Conservation (phyloP, 2,329 filamentous ascomycete genomes). For the Karstenula rhodostoma region DNA sequence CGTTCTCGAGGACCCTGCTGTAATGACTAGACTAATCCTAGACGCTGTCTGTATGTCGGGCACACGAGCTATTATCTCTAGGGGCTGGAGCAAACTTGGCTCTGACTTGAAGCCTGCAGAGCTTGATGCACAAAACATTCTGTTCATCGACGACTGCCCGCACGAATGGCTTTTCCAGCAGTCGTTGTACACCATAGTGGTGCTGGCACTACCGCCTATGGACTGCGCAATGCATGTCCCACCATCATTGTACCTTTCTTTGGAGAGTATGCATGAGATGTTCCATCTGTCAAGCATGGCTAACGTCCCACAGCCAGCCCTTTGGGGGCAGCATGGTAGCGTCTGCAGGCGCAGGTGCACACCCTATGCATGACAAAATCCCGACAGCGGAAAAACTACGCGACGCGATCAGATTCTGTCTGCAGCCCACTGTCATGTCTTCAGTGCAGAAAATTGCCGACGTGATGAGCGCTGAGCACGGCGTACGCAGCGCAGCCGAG, state of each 20-base stretch:
- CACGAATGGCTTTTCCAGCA: conserved; percentile 66
- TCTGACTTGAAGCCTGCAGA: conserved; percentile 20
- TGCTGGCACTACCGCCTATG: conserved; percentile 64
- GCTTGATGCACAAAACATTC: conserved; percentile 47
- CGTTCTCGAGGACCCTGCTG: conserved; percentile 60
- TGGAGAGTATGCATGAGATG: conserved; percentile 49
- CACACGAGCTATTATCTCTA: conserved; percentile 60
- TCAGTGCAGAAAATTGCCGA: conserved; percentile 51
- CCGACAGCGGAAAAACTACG: conserved; percentile 54
- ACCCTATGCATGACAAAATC: conserved; percentile 55
- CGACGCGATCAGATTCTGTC: conserved; percentile 54
- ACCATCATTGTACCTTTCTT: conserved; percentile 65
- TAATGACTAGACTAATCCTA: conserved; percentile 54
- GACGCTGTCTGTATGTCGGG: conserved; percentile 49
- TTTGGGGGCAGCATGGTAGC: conserved; percentile 63
- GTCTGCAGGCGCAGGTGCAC: conserved; percentile 56
- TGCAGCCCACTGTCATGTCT: conserved; percentile 48
- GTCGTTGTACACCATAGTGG: conserved; percentile 67
- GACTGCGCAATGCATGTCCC: conserved; percentile 58
- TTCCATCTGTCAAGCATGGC: background rate
- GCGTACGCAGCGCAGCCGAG: conserved; percentile 52
- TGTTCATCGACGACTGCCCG: conserved; percentile 60
- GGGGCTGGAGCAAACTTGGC: conserved; percentile 58
- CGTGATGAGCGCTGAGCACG: conserved; percentile 55
- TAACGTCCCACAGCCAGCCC: conserved; percentile 45